Evolutionary conservation across 257 asterid genomes (phyloP), one percentile per base, ranked within the genome.

Genomic region (Primulina eburnea): DNA sequence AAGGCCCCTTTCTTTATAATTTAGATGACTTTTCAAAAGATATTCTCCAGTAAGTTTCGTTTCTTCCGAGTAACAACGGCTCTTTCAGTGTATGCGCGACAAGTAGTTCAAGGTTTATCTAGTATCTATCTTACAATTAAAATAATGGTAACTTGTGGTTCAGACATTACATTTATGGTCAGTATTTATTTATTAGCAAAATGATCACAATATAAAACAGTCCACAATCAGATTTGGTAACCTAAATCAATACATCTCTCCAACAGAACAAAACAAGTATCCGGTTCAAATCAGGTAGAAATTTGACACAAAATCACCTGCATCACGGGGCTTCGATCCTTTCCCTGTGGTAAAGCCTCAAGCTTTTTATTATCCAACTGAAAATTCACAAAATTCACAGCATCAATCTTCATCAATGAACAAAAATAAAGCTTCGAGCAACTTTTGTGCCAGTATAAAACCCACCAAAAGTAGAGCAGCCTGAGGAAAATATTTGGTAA

Each of bases 401-500:
- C 76, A 67, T 53, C 70, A 77, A 32, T 24, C 60, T 60, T 67
- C 62, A 72, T 57, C 38, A 21, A 53, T 17, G 53, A 68, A 20
- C 59, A 32, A 57, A 33, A 28, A 4, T 30, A 34, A 64, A 77
- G 32, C 28, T 70, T 5, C 34, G 4, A 47, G 64, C 16, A 10
- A 65, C 11, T 20, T 20, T 18, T 26, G 34, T 10, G 58, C 29
- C 21, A 20, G 26, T 64, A 43, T 2, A 29, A 72, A 69, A 58
- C 84, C 71, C 84, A 94, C 99, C 96, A 91, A 77, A 64, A 94
- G 97, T 79, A 94, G 76, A 59, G 96, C 92, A 38, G 97, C 92
- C 77, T 89, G 89, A 56, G 97, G 97, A 65, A 83, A 91, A 80
- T 90, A 94, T 72, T 86, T 88, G 65, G 84, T 79, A 35, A 90